Evolutionary conservation across 192 early-diverging fungal genomes (phyloP).

Genomic region (Backusella westeae): DNA sequence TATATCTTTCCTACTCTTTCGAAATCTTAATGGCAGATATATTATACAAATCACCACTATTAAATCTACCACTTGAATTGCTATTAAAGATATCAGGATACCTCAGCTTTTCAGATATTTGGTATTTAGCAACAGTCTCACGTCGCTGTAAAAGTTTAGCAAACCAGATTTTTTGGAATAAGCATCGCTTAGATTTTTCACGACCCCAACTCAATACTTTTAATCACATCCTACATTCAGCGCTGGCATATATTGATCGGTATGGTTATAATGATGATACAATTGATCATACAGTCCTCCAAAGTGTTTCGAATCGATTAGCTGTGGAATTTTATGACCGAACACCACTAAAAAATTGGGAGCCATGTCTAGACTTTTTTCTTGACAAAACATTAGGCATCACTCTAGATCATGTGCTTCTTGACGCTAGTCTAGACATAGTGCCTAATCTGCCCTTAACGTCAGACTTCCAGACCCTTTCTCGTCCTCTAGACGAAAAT

Average conservation of each 20-base stretch:
- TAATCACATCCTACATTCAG: constrained; percentile 22
- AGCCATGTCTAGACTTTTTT: constrained; percentile 28
- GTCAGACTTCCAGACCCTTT: neutral
- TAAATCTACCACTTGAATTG: constrained; percentile 21
- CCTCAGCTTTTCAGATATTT: constrained; percentile 23
- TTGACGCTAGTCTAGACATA: constrained; percentile 1
- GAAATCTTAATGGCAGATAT: neutral
- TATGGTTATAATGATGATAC: neutral
- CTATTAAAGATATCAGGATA: constrained; percentile 20
- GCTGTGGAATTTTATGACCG: constrained; percentile 32
- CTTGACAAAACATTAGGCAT: constrained; percentile 28
- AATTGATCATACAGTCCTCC: constrained; percentile 6
- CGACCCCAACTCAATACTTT: constrained; percentile 18
- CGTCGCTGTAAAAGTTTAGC: constrained; percentile 7
- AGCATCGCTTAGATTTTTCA: constrained; percentile 18
- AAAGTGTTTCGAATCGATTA: constrained; percentile 29
- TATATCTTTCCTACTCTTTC: neutral
- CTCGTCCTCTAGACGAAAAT: constrained; percentile 1
- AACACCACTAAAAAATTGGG: constrained; percentile 25
- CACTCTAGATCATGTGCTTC: constrained; percentile 25
- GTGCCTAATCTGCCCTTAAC: neutral
- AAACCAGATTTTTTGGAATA: constrained; percentile 27
- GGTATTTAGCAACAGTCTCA: constrained; percentile 26
- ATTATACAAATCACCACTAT: neutral
- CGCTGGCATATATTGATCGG: constrained; percentile 19